These are phyloP conservation scores for Cytospora chrysosperma DNA, from an alignment of 2,329 filamentous ascomycete genomes.

Conservation along the genomic window DNA sequence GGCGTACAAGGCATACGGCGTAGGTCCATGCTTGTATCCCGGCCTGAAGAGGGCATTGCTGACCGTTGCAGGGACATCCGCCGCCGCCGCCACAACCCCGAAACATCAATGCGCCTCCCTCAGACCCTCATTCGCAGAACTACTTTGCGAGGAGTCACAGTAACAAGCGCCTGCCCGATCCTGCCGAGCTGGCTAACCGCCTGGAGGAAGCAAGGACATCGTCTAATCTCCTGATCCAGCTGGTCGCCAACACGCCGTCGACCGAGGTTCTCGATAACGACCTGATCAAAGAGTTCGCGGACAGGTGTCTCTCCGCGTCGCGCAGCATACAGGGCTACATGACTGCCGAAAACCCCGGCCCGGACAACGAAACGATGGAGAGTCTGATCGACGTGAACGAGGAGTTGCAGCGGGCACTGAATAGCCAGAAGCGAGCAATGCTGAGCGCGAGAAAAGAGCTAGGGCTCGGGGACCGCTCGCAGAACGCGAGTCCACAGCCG, in stretches of 20 bases:
- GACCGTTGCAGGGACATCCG: slow-evolving; percentile 28
- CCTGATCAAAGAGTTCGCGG: slow-evolving; percentile 87
- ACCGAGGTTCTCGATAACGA: slow-evolving; percentile 77
- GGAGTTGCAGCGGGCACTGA: slow-evolving; percentile 78
- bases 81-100: slow-evolving; percentile 34
- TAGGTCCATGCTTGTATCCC: slow-evolving; percentile 34
- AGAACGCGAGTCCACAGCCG: slow-evolving; percentile 30
- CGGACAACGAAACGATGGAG: slow-evolving; percentile 92
- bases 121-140: slow-evolving; percentile 49
- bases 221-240: slow-evolving; percentile 86
- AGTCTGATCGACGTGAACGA: slow-evolving; percentile 94
- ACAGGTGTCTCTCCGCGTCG: slow-evolving; percentile 79
- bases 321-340: slow-evolving; percentile 86
- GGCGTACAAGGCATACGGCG: slow-evolving; percentile 50
- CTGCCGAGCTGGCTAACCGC: slow-evolving; percentile 75
- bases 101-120: slow-evolving; percentile 44
- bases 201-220: slow-evolving; percentile 90
- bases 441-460: slow-evolving; percentile 60
- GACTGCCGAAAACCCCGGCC: slow-evolving; percentile 70
- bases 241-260: slow-evolving; percentile 80
- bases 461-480: slow-evolving; percentile 38
- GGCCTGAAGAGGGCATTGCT: slow-evolving; percentile 20
- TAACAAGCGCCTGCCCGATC: slow-evolving; percentile 58
- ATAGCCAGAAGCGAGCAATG: slow-evolving; percentile 79
- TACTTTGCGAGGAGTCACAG: slow-evolving; percentile 56